Evolutionary conservation across 2,329 filamentous ascomycete genomes (phyloP).

Genomic region (Alternaria rosae): DNA sequence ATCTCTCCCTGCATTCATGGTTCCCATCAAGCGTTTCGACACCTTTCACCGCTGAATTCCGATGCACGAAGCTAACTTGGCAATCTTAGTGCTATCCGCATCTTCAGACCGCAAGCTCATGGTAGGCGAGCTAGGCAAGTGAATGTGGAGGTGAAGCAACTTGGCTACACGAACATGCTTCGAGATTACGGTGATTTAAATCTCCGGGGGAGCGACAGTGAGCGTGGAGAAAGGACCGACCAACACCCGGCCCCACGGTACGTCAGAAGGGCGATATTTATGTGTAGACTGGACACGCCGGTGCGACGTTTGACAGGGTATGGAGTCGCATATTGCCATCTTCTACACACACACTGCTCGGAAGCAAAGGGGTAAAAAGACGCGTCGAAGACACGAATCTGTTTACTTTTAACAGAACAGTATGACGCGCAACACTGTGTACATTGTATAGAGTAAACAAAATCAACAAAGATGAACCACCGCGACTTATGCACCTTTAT

Average conservation of each 20-base stretch:
- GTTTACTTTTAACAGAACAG: constrained; percentile 29
- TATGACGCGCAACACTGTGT: constrained; percentile 2
- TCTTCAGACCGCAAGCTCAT: constrained; percentile 89
- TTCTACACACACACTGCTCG: neutral
- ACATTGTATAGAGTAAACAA: constrained; percentile 22
- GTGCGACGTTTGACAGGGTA: constrained; percentile 39
- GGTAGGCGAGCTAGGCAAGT: constrained; percentile 79
- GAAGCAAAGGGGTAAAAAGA: constrained; percentile 17
- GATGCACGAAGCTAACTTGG: constrained; percentile 39
- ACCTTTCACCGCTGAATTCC: constrained; percentile 5
- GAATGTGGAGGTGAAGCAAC: constrained; percentile 39
- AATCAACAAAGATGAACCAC: constrained; percentile 16
- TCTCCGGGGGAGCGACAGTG: constrained; percentile 34
- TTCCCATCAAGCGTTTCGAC: constrained; percentile 25
- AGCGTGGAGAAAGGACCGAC: constrained; percentile 33
- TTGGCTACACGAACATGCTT: constrained; percentile 33
- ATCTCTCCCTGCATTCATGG: too few species aligned
- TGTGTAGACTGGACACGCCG: constrained; percentile 40
- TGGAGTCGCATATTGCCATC: constrained; percentile 19
- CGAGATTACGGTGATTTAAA: constrained; percentile 24
- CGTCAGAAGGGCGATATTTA: constrained; percentile 34
- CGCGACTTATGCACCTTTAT: constrained; percentile 29
- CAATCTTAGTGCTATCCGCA: constrained; percentile 75
- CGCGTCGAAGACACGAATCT: constrained; percentile 30
- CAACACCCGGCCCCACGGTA: constrained; percentile 25